phyloP scores from a whole-genome alignment of 2,329 filamentous ascomycete genomes.

The Botrytis galanthina region DNA sequence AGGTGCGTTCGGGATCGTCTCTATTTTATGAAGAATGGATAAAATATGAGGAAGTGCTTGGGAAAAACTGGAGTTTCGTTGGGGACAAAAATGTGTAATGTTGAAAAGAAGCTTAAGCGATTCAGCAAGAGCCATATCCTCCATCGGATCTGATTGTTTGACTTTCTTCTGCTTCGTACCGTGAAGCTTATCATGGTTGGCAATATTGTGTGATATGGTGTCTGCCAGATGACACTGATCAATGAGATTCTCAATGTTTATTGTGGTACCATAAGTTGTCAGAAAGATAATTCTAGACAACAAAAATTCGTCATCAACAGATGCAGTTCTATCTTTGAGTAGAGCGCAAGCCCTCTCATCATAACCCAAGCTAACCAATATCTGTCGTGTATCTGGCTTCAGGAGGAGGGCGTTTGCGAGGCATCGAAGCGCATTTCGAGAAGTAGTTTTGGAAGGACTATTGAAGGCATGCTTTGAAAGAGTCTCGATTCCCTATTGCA shows the following conservation, averaged over 20 bases:
- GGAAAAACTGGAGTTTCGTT: constrained; percentile 61
- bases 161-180: constrained; percentile 36
- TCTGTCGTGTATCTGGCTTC: constrained; percentile 64
- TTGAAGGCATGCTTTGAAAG: constrained; percentile 73
- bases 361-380: constrained; percentile 69
- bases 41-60: constrained; percentile 68
- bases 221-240: constrained; percentile 65
- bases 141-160: constrained; percentile 55
- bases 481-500: constrained; percentile 66
- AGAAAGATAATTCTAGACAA: constrained; percentile 76
- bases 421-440: constrained; percentile 75
- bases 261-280: constrained; percentile 71
- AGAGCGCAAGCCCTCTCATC: constrained; percentile 65
- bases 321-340: constrained; percentile 62
- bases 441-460: constrained; percentile 58
- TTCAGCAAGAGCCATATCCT: constrained; percentile 77
- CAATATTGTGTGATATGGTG: constrained; percentile 66
- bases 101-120: constrained; percentile 89
- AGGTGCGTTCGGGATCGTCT: constrained; percentile 60
- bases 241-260: constrained; percentile 64
- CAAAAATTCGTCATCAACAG: constrained; percentile 82
- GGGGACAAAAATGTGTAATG: constrained; percentile 70
- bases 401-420: constrained; percentile 82
- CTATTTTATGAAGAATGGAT: constrained; percentile 61
- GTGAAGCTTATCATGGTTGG: constrained; percentile 63